Conservation (phyloP, 2,329 filamentous ascomycete species). For the Ilyonectria destructans region DNA sequence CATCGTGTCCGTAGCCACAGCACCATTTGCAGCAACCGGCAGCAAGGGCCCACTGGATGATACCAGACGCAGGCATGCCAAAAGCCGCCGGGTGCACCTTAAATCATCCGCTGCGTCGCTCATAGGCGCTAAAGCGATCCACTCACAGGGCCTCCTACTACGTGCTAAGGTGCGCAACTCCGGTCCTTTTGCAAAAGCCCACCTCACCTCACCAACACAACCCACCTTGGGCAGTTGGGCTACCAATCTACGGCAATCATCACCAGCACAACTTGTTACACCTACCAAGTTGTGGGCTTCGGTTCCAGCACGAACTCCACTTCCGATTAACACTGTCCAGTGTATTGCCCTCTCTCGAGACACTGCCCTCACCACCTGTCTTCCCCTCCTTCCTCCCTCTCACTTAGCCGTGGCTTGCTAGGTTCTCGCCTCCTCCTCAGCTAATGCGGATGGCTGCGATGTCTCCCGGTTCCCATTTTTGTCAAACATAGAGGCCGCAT, state of each 20-base stretch:
- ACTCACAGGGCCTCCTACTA: constrained; percentile 43
- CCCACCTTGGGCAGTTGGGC: neutral
- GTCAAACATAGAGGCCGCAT: neutral
- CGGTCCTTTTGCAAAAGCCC: constrained; percentile 46
- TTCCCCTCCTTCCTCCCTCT: constrained; percentile 5
- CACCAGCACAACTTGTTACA: constrained; percentile 3
- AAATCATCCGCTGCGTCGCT: constrained; percentile 49
- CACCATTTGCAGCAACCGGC: constrained; percentile 10
- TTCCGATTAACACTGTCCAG: neutral
- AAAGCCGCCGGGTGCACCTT: constrained; percentile 50
- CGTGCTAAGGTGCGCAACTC: constrained; percentile 27
- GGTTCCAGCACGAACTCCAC: constrained; percentile 7
- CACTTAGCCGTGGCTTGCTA: constrained; percentile 7
- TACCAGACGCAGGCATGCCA: constrained; percentile 29
- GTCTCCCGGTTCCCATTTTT: constrained; percentile 12
- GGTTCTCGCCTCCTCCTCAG: constrained; percentile 7
- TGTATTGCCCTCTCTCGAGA: constrained; percentile 4
- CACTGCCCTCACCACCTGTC: neutral
- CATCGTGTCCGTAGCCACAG: constrained; percentile 26
- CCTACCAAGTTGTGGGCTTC: constrained; percentile 16
- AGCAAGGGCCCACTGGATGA: constrained; percentile 19
- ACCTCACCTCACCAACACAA: constrained; percentile 26
- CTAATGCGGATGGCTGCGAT: constrained; percentile 10
- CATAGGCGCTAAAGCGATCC: constrained; percentile 49
- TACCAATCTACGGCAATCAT: constrained; percentile 11